Conservation (phyloP, 139 green algal genomes). For the Ettlia oleoabundans region DNA sequence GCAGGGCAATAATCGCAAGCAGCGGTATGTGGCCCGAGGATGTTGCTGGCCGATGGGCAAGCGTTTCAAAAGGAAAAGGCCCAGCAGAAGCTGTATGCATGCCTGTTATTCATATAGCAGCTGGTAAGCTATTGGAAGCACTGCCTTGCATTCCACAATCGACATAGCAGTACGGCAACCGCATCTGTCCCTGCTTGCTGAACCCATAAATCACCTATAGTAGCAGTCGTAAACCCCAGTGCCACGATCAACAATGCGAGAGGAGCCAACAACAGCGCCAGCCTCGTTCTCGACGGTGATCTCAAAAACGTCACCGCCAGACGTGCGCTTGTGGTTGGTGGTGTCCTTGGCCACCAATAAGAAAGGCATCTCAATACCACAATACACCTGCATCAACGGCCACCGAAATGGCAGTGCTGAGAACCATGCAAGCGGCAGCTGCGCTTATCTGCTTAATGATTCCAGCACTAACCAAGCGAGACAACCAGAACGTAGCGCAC, state of each 20-base stretch:
- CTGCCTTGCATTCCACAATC: too few relatives aligned
- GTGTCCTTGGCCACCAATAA: slow-evolving; percentile 83
- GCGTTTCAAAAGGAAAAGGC: too few relatives aligned
- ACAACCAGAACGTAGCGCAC: too few relatives aligned
- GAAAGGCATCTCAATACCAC: slow-evolving; percentile 82
- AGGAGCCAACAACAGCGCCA: slow-evolving; percentile 58
- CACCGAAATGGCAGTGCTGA: too few relatives aligned
- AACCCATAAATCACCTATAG: background rate
- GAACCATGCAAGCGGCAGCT: too few relatives aligned
- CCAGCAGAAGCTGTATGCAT: too few relatives aligned
- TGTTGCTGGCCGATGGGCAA: too few relatives aligned
- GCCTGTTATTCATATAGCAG: too few relatives aligned
- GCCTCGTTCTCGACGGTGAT: slow-evolving; percentile 56
- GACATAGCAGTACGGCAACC: background rate
- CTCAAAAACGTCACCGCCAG: slow-evolving; percentile 79
- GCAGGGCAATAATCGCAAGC: background rate
- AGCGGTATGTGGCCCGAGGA: too few relatives aligned
- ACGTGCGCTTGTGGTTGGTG: slow-evolving; percentile 74
- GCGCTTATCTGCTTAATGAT: too few relatives aligned
- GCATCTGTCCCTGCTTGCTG: background rate
- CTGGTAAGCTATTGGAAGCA: too few relatives aligned
- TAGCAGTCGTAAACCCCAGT: slow-evolving; percentile 73
- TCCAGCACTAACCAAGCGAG: too few relatives aligned
- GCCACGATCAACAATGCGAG: slow-evolving; percentile 67
- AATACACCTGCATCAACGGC: slow-evolving; percentile 36